phyloP scores from a whole-genome alignment of 2,329 filamentous ascomycete species.

The Chaetomium strumarium region DNA sequence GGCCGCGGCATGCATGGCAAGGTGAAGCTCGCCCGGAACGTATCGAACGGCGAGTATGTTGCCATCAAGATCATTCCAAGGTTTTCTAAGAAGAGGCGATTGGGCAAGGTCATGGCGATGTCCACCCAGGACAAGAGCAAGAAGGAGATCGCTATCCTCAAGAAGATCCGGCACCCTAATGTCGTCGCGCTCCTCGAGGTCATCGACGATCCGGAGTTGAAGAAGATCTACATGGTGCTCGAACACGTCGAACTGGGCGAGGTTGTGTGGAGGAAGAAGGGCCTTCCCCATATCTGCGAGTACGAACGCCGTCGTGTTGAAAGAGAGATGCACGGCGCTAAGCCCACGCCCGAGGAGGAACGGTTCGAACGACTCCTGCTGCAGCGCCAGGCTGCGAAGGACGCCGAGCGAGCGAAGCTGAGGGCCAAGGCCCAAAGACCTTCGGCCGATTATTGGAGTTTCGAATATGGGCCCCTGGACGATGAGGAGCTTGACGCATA shows the following conservation, averaged over 20 bases:
- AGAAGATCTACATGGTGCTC: constrained; percentile 97
- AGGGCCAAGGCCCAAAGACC: constrained; percentile 45
- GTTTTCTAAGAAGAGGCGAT: constrained; percentile 84
- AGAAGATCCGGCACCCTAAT: constrained; percentile 97
- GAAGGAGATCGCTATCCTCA: constrained; percentile 94
- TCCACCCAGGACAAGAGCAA: constrained; percentile 75
- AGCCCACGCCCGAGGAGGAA: constrained; percentile 54
- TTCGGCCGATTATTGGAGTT: constrained; percentile 69
- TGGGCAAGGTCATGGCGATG: constrained; percentile 71
- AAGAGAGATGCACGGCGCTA: constrained; percentile 58
- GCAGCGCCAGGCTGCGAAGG: constrained; percentile 52
- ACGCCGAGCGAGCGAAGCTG: constrained; percentile 48
- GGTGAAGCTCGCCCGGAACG: constrained; percentile 86
- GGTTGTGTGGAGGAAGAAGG: constrained; percentile 88
- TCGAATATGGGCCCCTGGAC: constrained; percentile 65
- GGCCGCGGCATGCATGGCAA: constrained; percentile 95
- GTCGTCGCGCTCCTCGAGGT: constrained; percentile 93
- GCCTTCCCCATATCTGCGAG: constrained; percentile 72
- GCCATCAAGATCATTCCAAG: constrained; percentile 98
- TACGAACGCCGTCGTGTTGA: constrained; percentile 79
- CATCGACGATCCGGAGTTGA: constrained; percentile 91
- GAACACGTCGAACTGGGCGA: constrained; percentile 94
- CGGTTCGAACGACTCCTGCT: constrained; percentile 55
- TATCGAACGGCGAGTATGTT: constrained; percentile 69
- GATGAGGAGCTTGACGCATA: constrained; percentile 41